phyloP scores from a whole-genome alignment of 2,329 filamentous ascomycete genomes.

The Xylaria sp. region DNA sequence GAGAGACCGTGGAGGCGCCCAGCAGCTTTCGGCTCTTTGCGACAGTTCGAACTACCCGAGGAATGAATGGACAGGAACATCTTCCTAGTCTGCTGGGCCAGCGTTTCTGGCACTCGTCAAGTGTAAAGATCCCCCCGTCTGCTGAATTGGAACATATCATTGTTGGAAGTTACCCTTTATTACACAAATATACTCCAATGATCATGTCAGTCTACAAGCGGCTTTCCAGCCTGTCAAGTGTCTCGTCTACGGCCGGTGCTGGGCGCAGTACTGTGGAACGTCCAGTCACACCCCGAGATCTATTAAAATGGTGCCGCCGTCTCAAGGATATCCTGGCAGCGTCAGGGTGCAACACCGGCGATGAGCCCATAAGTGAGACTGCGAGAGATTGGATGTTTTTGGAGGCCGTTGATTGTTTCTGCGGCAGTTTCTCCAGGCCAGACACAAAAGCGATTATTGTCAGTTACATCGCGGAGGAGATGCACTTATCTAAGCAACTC shows the following conservation, averaged over 20 bases:
- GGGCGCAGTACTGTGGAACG: slow-evolving; percentile 45
- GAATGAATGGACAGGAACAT: slow-evolving; percentile 67
- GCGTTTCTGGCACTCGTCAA: slow-evolving; percentile 83
- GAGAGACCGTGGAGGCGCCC: slow-evolving; percentile 80
- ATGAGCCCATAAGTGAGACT: slow-evolving; percentile 72
- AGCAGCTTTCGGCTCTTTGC: slow-evolving; percentile 89
- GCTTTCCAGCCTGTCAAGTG: slow-evolving; percentile 48
- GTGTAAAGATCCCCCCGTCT: slow-evolving; percentile 65
- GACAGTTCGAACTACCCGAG: slow-evolving; percentile 78
- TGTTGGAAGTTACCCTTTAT: slow-evolving; percentile 66
- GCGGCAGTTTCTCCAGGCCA: slow-evolving; percentile 73
- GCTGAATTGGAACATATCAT: slow-evolving; percentile 78
- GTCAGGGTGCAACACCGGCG: slow-evolving; percentile 64
- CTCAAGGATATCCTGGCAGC: slow-evolving; percentile 67
- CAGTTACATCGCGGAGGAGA: slow-evolving; percentile 76
- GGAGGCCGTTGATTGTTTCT: slow-evolving; percentile 91
- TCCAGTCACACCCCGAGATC: slow-evolving; percentile 64
- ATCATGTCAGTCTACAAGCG: slow-evolving; percentile 63
- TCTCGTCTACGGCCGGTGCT: slow-evolving; percentile 35
- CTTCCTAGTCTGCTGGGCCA: slow-evolving; percentile 77
- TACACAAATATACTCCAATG: slow-evolving; percentile 63
- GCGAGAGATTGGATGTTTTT: slow-evolving; percentile 84
- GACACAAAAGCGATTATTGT: slow-evolving; percentile 63
- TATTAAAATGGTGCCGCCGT: slow-evolving; percentile 89
- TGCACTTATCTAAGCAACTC: slow-evolving; percentile 83